Conservation (phyloP, 1,139 yeast genomes). For the Candida tropicalis region DNA sequence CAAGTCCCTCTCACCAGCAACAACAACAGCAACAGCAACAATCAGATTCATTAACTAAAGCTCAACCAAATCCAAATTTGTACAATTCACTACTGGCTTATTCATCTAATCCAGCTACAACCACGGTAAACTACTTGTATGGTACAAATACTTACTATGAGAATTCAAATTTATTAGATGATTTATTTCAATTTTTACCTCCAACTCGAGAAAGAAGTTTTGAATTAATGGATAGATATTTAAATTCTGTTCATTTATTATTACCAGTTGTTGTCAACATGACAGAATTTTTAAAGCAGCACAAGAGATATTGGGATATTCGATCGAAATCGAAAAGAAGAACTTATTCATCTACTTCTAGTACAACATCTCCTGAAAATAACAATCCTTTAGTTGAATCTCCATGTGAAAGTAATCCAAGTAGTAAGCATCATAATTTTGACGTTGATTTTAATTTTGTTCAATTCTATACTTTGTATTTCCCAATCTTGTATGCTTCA, state of each 20-base stretch:
- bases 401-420: neutral
- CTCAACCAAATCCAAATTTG: slow-evolving; percentile 24
- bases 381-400: slow-evolving; percentile 3
- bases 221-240: slow-evolving; percentile 50
- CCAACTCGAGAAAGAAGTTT: slow-evolving; percentile 47
- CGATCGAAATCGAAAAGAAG: slow-evolving; percentile 20
- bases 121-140: slow-evolving; percentile 42
- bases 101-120: slow-evolving; percentile 42
- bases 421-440: neutral
- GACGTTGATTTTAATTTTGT: slow-evolving; percentile 34
- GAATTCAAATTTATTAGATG: slow-evolving; percentile 39
- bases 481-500: slow-evolving; percentile 56
- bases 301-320: slow-evolving; percentile 53
- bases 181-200: slow-evolving; percentile 37
- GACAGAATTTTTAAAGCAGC: slow-evolving; percentile 47
- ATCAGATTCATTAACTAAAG: slow-evolving; percentile 3
- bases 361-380: neutral
- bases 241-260: slow-evolving; percentile 55
- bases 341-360: neutral
- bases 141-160: slow-evolving; percentile 48
- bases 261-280: slow-evolving; percentile 51
- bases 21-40: neutral
- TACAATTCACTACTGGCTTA: slow-evolving; percentile 30
- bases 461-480: slow-evolving; percentile 50
- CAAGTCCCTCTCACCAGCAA: neutral